phyloP scores from a whole-genome alignment of 164 flowering plant genomes.

The Protea cynaroides region DNA sequence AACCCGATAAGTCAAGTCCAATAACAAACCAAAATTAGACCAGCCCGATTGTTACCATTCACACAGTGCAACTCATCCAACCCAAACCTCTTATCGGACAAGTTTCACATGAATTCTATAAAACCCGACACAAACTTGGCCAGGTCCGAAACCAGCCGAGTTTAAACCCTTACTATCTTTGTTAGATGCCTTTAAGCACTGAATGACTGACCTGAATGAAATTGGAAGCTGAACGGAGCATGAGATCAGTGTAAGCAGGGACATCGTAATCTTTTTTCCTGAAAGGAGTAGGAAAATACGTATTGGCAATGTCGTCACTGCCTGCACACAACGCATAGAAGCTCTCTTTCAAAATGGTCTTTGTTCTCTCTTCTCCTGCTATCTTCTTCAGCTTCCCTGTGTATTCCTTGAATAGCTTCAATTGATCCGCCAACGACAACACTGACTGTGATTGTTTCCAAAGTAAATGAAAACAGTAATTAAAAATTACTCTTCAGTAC shows the following conservation, averaged over 20 bases:
- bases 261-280: constrained; percentile 17
- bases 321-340: constrained; percentile 24
- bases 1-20: no score
- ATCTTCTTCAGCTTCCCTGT: constrained; percentile 14
- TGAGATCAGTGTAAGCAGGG: constrained; percentile 25
- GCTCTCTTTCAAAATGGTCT: constrained; percentile 18
- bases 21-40: no score
- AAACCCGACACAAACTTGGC: no score
- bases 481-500: no score
- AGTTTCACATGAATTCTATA: no score
- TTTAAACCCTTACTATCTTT: no score
- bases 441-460: not conserved
- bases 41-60: no score
- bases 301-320: constrained; percentile 36
- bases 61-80: no score
- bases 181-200: no score
- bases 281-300: constrained; percentile 18
- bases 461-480: not conserved
- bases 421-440: constrained; percentile 31
- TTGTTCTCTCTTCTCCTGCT: constrained; percentile 26
- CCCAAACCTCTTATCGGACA: no score
- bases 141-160: no score
- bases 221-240: constrained; percentile 16
- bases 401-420: constrained; percentile 30
- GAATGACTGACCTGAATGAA: constrained; percentile 20